phyloP scores from a whole-genome alignment of 2,329 filamentous ascomycete genomes.

The Exophiala phaeomuriformis region DNA sequence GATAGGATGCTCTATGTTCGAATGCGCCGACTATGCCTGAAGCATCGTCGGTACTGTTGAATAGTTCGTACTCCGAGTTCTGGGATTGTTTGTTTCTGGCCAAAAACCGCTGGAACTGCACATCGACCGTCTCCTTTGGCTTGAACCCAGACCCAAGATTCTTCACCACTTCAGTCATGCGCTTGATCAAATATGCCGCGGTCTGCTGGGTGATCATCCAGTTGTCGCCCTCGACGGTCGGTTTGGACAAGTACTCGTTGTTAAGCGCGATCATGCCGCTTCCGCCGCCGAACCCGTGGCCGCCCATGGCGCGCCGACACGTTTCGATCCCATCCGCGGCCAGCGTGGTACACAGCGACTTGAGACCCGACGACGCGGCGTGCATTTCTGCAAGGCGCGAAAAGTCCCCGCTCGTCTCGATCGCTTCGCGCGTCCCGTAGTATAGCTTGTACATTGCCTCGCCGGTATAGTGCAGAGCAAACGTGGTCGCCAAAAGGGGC shows the following conservation, averaged over 20 bases:
- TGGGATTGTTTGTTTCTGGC: neutral
- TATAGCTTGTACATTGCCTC: constrained; percentile 47
- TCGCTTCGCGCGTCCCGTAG: constrained; percentile 38
- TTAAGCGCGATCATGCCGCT: constrained; percentile 49
- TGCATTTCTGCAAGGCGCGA: constrained; percentile 46
- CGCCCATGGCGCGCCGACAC: constrained; percentile 48
- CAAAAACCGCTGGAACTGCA: constrained; percentile 36
- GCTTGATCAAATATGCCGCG: constrained; percentile 46
- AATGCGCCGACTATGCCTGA: constrained; percentile 38
- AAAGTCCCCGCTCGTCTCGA: constrained; percentile 45
- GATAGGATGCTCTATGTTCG: constrained; percentile 39
- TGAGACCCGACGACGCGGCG: constrained; percentile 48
- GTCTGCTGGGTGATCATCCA: constrained; percentile 53
- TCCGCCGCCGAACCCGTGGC: constrained; percentile 48
- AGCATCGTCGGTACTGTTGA: neutral
- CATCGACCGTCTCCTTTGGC: constrained; percentile 37
- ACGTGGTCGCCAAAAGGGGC: constrained; percentile 48
- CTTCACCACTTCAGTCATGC: constrained; percentile 42
- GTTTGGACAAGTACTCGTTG: constrained; percentile 46
- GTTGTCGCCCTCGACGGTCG: constrained; percentile 51
- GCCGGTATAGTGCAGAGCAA: constrained; percentile 42
- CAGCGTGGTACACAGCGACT: constrained; percentile 47
- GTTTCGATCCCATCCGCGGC: constrained; percentile 50
- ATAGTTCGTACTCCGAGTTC: neutral
- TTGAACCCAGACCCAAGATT: too few relatives aligned